These are phyloP conservation scores for Calonectria leucothoes DNA, from an alignment of 2,329 filamentous ascomycete species.

Conservation along the genomic window DNA sequence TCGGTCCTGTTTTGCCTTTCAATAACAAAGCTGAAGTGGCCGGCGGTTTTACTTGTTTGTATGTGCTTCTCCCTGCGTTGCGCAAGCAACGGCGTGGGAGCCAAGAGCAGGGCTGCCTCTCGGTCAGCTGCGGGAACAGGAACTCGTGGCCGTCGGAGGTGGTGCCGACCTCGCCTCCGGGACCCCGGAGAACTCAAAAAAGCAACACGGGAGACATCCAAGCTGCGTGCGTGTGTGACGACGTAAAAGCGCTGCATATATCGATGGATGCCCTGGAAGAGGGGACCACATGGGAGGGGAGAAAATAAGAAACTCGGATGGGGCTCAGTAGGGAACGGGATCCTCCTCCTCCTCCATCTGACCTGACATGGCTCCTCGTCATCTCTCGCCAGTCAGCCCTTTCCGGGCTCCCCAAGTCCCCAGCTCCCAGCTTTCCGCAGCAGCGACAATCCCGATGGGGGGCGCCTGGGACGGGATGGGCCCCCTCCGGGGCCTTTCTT, in stretches of 20 bases:
- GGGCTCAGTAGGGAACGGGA: conserved; percentile 25
- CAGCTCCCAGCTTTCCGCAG: conserved; percentile 4
- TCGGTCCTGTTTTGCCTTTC: conserved; percentile 22
- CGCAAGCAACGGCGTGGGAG: conserved; percentile 36
- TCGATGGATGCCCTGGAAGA: not conserved
- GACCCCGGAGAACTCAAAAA: conserved; percentile 30
- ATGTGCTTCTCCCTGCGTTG: conserved; percentile 29
- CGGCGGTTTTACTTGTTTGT: conserved; percentile 22
- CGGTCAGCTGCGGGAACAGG: conserved; percentile 29
- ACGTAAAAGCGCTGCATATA: not conserved
- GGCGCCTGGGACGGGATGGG: not conserved
- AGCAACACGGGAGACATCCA: not conserved
- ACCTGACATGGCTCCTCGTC: conserved; percentile 20
- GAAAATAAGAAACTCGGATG: conserved; percentile 10
- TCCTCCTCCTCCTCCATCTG: conserved; percentile 12
- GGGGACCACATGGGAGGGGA: too few relatives aligned
- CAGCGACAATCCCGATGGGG: conserved; percentile 7
- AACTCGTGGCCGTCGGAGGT: conserved; percentile 34
- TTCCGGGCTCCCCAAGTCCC: conserved; percentile 3
- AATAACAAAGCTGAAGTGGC: conserved; percentile 32
- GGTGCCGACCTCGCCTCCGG: conserved; percentile 36
- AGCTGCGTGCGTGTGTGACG: too few relatives aligned
- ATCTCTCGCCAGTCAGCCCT: conserved; percentile 8
- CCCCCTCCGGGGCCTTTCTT: not conserved
- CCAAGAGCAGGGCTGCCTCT: conserved; percentile 35